Base-by-base conservation (phyloP, 2,329 filamentous ascomycete species). In the Fusarium humuli region DNA sequence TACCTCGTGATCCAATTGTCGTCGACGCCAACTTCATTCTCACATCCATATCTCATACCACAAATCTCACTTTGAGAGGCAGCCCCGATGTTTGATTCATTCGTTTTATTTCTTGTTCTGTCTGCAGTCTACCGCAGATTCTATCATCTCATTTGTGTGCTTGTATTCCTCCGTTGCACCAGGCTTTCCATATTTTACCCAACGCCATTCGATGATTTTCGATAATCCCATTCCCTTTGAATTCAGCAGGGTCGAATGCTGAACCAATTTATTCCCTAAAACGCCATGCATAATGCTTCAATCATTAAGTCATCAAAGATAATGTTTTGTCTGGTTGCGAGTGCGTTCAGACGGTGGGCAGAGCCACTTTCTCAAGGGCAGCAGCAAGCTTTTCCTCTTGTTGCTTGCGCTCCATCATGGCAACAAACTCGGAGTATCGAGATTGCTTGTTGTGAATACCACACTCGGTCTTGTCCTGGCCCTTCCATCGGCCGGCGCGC, bases 391-490 rank as follows among this genome's bases (percentile, higher is more conserved):
- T 74, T 55, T 78, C 74, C 69, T 89, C 87, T 73, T 90, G 85
- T 70, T 86, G 84, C 84, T 93, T 91, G 77, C 86, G 83, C 78
- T 94, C 91, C 81, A 92, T 88, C 66, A 94, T 90, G 75, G 87
- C 86, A 59, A 97, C 83, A 81, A 92, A 98, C 82, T 94, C 90
- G 13, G 94, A 92, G 77, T 98, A 99, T 74, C 94, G 91, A 62
- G 93, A 97, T 81, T 94, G 91, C 82, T 96, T 97, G 86, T 98
- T 98, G 88, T 99, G 96, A 78, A 99, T 98, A 49, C 96, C 96
- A 81, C 96, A 99, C 85, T 99, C 96, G 18, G 94, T 97, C 91
- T 99, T 99, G 77, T 87, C 84, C 81, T 94, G 92, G 67, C 96
- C 96, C 87, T 97, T 98, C 96, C 96, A 99, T 73, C 96, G 91